phyloP scores from a whole-genome alignment of 2,329 filamentous ascomycete species.

The Ascomycota sp. region DNA sequence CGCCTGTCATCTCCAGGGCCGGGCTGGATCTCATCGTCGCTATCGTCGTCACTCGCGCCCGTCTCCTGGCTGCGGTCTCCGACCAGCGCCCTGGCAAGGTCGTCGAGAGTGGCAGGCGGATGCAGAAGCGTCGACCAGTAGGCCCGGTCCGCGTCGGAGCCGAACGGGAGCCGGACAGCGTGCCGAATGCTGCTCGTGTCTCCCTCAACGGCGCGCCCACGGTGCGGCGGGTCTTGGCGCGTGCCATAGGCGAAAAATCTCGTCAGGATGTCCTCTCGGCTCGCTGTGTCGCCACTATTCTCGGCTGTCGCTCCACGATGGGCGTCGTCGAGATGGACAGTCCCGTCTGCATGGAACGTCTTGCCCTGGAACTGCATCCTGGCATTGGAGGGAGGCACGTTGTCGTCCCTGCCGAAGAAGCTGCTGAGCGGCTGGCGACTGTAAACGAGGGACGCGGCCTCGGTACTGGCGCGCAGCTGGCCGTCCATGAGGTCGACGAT shows the following conservation, averaged over 20 bases:
- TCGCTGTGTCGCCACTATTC: constrained; percentile 37
- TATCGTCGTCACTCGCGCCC: constrained; percentile 8
- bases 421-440: constrained; percentile 58
- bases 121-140: constrained; percentile 25
- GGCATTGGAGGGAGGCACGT: constrained; percentile 41
- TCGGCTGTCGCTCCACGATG: constrained; percentile 34
- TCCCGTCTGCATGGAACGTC: constrained; percentile 37
- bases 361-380: constrained; percentile 44
- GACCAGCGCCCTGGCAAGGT: constrained; percentile 19
- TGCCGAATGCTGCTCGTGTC: constrained; percentile 16
- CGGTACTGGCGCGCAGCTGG: constrained; percentile 53
- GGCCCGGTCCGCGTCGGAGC: constrained; percentile 13
- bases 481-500: constrained; percentile 61
- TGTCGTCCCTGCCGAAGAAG: constrained; percentile 51
- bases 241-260: constrained; percentile 24
- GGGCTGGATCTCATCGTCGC: constrained; percentile 9
- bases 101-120: constrained; percentile 21
- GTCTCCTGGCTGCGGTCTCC: constrained; percentile 9
- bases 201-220: constrained; percentile 9
- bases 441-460: constrained; percentile 56
- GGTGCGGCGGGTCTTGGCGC: constrained; percentile 8
- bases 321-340: constrained; percentile 41
- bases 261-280: constrained; percentile 39
- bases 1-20: constrained; percentile 1
- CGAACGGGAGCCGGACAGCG: constrained; percentile 11